Evolutionary conservation across 768 basidiomycete genomes (phyloP), one percentile per base, ranked within the genome.

Genomic region (Tulasnella sp.): DNA sequence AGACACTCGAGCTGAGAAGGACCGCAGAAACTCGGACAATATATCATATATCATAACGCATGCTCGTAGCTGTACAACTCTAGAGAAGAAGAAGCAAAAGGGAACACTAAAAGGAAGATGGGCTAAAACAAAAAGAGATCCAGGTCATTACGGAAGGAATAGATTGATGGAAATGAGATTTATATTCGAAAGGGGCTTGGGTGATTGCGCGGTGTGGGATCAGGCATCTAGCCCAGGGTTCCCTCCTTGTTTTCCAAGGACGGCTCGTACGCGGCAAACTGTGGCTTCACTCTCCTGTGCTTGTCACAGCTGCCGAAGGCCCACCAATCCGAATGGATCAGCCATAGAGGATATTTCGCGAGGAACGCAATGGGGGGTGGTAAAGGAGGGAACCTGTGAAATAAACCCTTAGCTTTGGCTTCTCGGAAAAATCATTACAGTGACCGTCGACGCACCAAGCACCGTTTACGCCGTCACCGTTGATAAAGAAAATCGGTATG

Each of bases 221-320:
- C 5, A 11, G 61, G 15, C 15, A 29, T 29, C 61, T 67, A 67
- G 61, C 61, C 61, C 32, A 67, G 61, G 61, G 61, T 67, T 67
- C 61, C 61, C 32, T 67, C 61, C 61, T 51, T 55, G 32, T 42
- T 44, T 44, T 55, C 73, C 73, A 55, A 48, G 23, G 44, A 44
- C 44, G 73, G 73, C 44, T 74, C 73, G 73, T 74, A 74, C 16
- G 73, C 73, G 18, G 46, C 46, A 26, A 74, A 74, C 44, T 74
- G 40, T 32, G 73, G 73, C 73, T 74, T 74, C 26, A 74, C 44
- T 37, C 32, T 48, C 32, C 20, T 44, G 32, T 74, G 15, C 46
- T 48, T 42, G 29, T 42, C 44, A 48, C 73, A 74, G 39, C 44
- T 18, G 42, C 73, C 73, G n/a, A 74, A 74, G 18, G 46, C 46